Conservation (phyloP, 257 asterid genomes). For the Nicotiana attenuata region DNA sequence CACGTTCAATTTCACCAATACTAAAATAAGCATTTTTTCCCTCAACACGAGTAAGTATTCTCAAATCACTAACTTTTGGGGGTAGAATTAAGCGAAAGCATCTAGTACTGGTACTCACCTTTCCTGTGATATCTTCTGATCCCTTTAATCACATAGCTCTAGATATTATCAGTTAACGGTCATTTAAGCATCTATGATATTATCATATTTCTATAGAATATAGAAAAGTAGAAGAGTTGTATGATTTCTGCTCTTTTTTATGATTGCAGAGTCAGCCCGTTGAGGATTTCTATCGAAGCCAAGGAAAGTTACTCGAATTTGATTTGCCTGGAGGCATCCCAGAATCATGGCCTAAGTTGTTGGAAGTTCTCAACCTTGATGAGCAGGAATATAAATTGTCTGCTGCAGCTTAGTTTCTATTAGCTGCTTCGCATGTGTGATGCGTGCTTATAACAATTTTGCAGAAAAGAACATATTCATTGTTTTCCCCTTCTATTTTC, state of each 20-base stretch:
- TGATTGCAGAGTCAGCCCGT: slow-evolving; percentile 80
- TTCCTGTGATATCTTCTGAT: neutral
- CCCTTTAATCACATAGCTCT: neutral
- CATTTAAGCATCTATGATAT: neutral
- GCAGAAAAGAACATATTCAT: slow-evolving; percentile 30
- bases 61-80: neutral
- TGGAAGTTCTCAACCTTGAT: slow-evolving; percentile 80
- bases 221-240: neutral
- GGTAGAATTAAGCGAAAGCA: neutral
- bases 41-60: neutral
- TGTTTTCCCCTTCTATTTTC: neutral
- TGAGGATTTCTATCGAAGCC: slow-evolving; percentile 64
- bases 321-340: slow-evolving; percentile 90
- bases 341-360: slow-evolving; percentile 86
- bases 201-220: neutral
- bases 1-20: neutral
- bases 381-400: slow-evolving; percentile 68
- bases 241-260: neutral
- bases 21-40: neutral
- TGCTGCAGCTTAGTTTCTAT: slow-evolving; percentile 47
- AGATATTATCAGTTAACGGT: neutral
- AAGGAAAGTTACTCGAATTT: slow-evolving; percentile 74
- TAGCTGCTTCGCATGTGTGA: slow-evolving; percentile 20
- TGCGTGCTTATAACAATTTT: slow-evolving; percentile 38
- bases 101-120: neutral